A percentile compares a stretch with the other conserved stretches of the same genome.
phyloP scores from a whole-genome alignment of 441 rosid species.

The Gossypium gossypioides region DNA sequence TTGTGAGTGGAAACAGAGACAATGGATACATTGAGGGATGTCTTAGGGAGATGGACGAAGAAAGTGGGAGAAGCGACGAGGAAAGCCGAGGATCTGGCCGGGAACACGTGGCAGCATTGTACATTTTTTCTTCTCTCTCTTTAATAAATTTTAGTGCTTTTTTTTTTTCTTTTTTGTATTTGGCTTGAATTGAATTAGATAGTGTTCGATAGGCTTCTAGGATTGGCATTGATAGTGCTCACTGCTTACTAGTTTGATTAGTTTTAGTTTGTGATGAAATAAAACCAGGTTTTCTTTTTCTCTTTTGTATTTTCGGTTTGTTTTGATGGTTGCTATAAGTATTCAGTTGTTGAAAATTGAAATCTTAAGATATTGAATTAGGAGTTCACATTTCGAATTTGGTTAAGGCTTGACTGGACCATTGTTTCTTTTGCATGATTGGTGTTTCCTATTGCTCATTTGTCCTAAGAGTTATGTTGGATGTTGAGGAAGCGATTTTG shows the following conservation, averaged over 20 bases:
- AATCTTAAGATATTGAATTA: not conserved
- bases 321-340: not conserved
- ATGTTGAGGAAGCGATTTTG: not conserved
- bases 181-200: not conserved
- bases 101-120: slow-evolving; percentile 91
- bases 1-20: slow-evolving; percentile 30
- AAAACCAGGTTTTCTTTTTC: no score
- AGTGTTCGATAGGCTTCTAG: not conserved
- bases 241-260: not conserved
- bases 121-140: slow-evolving; percentile 13
- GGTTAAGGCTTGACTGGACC: not conserved
- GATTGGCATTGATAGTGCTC: not conserved
- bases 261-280: not conserved
- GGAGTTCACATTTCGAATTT: not conserved
- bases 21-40: slow-evolving; percentile 51
- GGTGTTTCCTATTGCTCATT: not conserved
- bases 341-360: not conserved
- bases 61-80: slow-evolving; percentile 64
- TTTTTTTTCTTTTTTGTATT: not conserved
- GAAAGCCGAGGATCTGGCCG: slow-evolving; percentile 88
- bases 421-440: not conserved
- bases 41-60: slow-evolving; percentile 68
- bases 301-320: not conserved
- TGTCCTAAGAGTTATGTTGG: not conserved
- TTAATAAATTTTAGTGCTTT: not conserved